These are phyloP conservation scores for Amniculicola lignicola DNA, from an alignment of 495 filamentous ascomycete genomes.

Conservation along the genomic window DNA sequence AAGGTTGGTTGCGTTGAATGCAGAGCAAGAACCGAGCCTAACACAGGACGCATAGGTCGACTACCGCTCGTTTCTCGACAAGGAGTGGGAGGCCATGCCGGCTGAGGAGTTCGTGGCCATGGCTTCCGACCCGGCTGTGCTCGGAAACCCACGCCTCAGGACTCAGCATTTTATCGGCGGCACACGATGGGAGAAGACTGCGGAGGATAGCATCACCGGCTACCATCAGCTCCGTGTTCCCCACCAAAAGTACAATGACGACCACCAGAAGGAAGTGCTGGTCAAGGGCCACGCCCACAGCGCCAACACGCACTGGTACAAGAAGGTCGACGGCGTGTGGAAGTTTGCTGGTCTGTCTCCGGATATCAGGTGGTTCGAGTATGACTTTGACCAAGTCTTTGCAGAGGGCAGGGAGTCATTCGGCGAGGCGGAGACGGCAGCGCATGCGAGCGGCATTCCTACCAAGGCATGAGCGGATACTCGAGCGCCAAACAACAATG, in stretches of 20 bases:
- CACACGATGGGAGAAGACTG: constrained; percentile 67
- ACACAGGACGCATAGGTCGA: constrained; percentile 51
- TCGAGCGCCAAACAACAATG: too few species aligned
- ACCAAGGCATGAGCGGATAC: constrained; percentile 5
- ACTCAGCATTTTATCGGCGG: constrained; percentile 77
- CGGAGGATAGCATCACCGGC: constrained; percentile 64
- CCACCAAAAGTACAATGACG: constrained; percentile 63
- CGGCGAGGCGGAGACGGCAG: constrained; percentile 22
- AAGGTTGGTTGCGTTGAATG: constrained; percentile 44
- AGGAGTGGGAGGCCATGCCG: constrained; percentile 67
- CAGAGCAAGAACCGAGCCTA: not conserved
- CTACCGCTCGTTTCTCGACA: constrained; percentile 71
- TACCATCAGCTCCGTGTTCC: constrained; percentile 77
- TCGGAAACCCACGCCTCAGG: constrained; percentile 67
- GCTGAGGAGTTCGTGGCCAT: constrained; percentile 70
- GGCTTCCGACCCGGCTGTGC: constrained; percentile 61
- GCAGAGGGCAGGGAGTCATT: constrained; percentile 37
- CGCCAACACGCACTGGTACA: constrained; percentile 69
- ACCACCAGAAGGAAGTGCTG: constrained; percentile 47
- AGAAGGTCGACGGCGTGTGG: constrained; percentile 72
- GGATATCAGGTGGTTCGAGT: constrained; percentile 68
- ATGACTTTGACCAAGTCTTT: constrained; percentile 57
- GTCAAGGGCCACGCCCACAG: constrained; percentile 69
- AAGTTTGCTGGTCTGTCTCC: constrained; percentile 77
- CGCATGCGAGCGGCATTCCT: constrained; percentile 11